phyloP scores from a whole-genome alignment of 768 basidiomycete genomes.

The Auricularia sp. region DNA sequence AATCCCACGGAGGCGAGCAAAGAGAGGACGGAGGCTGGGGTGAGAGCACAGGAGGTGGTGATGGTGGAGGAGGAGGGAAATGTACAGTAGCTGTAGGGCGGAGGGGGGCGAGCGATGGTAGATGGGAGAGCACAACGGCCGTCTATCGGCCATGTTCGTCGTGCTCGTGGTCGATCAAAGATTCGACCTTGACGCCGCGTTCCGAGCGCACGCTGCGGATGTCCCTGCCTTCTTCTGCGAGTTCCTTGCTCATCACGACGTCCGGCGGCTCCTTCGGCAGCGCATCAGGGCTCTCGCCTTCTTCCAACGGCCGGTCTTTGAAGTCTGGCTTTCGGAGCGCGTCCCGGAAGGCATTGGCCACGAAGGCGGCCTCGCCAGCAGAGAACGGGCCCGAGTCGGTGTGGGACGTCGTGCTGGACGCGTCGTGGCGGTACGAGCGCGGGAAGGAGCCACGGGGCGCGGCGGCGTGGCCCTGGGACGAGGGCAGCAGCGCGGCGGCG shows the following conservation, averaged over 20 bases:
- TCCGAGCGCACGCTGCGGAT: constrained; percentile 75
- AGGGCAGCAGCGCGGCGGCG: constrained; percentile 25
- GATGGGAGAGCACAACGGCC: not conserved
- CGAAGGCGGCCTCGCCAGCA: constrained; percentile 80
- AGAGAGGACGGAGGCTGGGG: not conserved
- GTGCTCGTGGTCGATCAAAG: constrained; percentile 3
- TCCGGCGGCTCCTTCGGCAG: constrained; percentile 17
- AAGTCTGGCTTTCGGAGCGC: constrained; percentile 86
- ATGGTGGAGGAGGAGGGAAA: not conserved
- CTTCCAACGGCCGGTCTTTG: constrained; percentile 55
- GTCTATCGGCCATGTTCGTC: not conserved
- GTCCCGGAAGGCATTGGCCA: constrained; percentile 86
- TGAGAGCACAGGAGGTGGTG: not conserved
- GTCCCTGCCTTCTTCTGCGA: constrained; percentile 85
- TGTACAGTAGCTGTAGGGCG: not conserved
- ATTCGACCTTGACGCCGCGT: constrained; percentile 67
- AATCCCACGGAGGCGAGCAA: not conserved
- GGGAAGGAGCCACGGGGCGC: constrained; percentile 2
- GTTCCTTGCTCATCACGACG: constrained; percentile 53
- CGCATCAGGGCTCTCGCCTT: constrained; percentile 52
- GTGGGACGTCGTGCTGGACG: constrained; percentile 1
- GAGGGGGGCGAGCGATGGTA: not conserved
- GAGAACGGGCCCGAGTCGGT: constrained; percentile 60
- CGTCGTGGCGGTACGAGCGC: constrained; percentile 3
- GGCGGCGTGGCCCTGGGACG: constrained; percentile 16